Conservation (phyloP, 192 early-diverging fungal genomes). For the Allomyces arbusculus region DNA sequence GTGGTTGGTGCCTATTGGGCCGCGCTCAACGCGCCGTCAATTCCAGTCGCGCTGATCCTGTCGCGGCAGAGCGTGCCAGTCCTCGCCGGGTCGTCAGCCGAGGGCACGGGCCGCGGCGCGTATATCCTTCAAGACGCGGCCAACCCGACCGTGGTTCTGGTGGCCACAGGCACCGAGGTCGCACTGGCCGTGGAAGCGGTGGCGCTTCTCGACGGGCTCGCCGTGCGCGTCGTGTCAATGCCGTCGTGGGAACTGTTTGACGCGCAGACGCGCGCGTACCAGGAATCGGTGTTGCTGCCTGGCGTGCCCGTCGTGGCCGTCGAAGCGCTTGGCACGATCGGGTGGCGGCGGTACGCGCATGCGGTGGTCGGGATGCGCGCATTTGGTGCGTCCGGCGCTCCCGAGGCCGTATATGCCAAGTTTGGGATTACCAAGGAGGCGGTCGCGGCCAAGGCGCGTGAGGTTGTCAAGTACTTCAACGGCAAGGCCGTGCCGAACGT, state of each 20-base stretch:
- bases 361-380: constrained; percentile 67
- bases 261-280: constrained; percentile 62
- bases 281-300: constrained; percentile 47
- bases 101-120: constrained; percentile 63
- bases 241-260: constrained; percentile 79
- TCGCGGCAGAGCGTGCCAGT: constrained; percentile 89
- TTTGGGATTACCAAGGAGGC: constrained; percentile 62
- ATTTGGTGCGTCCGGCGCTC: constrained; percentile 73
- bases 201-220: constrained; percentile 35
- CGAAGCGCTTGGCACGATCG: constrained; percentile 66
- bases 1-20: constrained; percentile 69
- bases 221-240: constrained; percentile 76
- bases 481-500: constrained; percentile 14
- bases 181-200: constrained; percentile 73
- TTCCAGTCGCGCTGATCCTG: constrained; percentile 67
- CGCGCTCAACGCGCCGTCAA: constrained; percentile 43
- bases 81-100: constrained; percentile 59
- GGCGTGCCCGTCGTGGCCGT: constrained; percentile 70
- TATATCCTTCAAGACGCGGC: constrained; percentile 56
- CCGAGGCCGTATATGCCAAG: constrained; percentile 56
- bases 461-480: constrained; percentile 50
- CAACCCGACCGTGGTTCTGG: constrained; percentile 42
- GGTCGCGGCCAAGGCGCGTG: constrained; percentile 51
- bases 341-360: constrained; percentile 84
- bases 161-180: constrained; percentile 82